A percentile compares a stretch with the other conserved stretches of the same genome.
Conservation (phyloP, 2,329 filamentous ascomycete species). For the Aspergillus candidus region DNA sequence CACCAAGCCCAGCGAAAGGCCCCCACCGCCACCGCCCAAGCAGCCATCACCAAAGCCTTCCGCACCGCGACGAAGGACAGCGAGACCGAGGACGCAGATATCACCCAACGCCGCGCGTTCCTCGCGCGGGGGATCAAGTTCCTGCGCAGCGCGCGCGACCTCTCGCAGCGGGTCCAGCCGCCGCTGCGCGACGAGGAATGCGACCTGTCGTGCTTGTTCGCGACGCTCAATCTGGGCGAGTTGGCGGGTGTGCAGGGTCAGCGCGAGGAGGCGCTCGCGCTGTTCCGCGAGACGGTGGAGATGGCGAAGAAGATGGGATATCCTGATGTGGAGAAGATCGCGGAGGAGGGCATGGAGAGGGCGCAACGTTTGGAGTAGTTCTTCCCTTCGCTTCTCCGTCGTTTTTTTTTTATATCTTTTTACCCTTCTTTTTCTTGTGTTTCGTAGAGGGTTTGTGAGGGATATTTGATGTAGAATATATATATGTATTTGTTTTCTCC, state of each 20-base stretch:
- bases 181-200: conserved; percentile 70
- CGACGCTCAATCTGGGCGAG: conserved; percentile 80
- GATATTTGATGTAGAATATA: too few species aligned
- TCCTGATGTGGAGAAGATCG: too few species aligned
- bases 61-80: conserved; percentile 24
- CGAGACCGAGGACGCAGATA: conserved; percentile 71
- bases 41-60: conserved; percentile 55
- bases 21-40: conserved; percentile 48
- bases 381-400: too few species aligned
- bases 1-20: conserved; percentile 25
- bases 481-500: too few species aligned
- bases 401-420: too few species aligned
- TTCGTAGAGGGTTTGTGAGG: too few species aligned
- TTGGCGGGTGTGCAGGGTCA: conserved; percentile 71
- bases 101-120: conserved; percentile 59
- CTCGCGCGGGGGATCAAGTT: too few species aligned
- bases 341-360: too few species aligned
- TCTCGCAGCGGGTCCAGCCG: conserved; percentile 43
- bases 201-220: conserved; percentile 73
- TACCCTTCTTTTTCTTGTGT: too few species aligned
- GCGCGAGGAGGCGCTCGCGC: conserved; percentile 56
- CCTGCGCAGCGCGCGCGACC: too few species aligned
- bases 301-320: too few species aligned
- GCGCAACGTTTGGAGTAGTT: too few species aligned
- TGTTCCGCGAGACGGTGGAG: conserved; percentile 58